phyloP scores from a whole-genome alignment of 2,329 filamentous ascomycete species.

The Sphaerulina vaccinii region DNA sequence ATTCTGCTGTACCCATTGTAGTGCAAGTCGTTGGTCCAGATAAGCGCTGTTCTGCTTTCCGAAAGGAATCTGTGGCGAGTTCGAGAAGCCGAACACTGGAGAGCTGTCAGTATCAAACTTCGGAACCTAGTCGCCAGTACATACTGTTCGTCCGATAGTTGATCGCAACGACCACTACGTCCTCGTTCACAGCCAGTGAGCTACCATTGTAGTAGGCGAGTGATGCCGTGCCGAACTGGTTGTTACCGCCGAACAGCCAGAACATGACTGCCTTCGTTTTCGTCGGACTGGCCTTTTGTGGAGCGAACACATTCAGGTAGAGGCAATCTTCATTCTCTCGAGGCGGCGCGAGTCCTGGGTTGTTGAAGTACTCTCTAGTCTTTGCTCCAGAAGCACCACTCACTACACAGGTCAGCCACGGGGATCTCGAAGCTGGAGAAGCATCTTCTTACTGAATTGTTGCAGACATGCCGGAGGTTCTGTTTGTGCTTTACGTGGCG shows the following conservation, averaged over 20 bases:
- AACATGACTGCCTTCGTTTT: conserved; percentile 23
- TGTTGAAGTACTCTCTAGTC: conserved; percentile 20
- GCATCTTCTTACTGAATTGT: conserved; percentile 16
- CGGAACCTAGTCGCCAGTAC: background rate
- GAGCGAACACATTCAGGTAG: conserved; percentile 24
- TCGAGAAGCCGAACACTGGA: conserved; percentile 26
- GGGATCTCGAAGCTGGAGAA: background rate
- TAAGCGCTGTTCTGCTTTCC: conserved; percentile 35
- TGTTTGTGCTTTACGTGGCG: conserved; percentile 15
- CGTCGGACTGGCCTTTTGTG: conserved; percentile 13
- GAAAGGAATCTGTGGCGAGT: conserved; percentile 35
- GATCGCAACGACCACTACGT: conserved; percentile 24
- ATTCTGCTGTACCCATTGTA: conserved; percentile 49
- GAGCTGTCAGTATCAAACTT: background rate
- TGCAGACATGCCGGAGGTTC: conserved; percentile 25
- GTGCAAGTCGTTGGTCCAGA: conserved; percentile 35
- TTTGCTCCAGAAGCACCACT: conserved; percentile 9
- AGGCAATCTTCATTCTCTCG: conserved; percentile 25
- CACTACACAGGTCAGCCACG: background rate
- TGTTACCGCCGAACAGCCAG: conserved; percentile 24
- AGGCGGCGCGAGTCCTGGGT: conserved; percentile 16
- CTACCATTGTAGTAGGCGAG: conserved; percentile 24
- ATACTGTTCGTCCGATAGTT: conserved; percentile 26
- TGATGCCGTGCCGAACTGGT: conserved; percentile 21
- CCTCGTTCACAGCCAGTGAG: conserved; percentile 22